Percentiles rank a stretch among this genome's conserved stretches.
These are phyloP conservation scores for Tuber indicum DNA, from an alignment of 495 filamentous ascomycete species.

Conservation along the genomic window DNA sequence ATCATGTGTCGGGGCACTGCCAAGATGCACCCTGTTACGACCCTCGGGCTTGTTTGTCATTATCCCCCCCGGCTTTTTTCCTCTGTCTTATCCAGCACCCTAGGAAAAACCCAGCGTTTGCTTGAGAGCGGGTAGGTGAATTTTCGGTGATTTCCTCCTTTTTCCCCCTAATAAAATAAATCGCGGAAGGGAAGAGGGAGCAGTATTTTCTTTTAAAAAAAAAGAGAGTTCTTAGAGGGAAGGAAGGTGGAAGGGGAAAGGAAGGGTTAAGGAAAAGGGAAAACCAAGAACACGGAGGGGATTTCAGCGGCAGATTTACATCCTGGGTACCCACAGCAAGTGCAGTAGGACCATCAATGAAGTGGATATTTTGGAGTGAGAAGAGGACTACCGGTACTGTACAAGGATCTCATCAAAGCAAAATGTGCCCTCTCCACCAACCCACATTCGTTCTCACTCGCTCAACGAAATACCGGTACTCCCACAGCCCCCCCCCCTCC, in stretches of 20 bases:
- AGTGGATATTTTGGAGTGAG: neutral
- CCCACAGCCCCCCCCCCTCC: neutral
- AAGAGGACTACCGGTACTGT: conserved; percentile 16
- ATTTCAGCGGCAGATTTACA: conserved; percentile 37
- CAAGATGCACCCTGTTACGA: conserved; percentile 26
- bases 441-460: conserved; percentile 3
- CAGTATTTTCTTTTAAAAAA: neutral
- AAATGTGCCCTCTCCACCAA: neutral
- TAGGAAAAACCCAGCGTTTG: neutral
- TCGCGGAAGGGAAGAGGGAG: neutral
- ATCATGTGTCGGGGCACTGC: conserved; percentile 33
- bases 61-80: conserved; percentile 34
- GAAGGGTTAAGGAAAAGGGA: conserved; percentile 16
- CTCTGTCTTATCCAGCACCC: neutral
- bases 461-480: neutral
- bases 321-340: conserved; percentile 14
- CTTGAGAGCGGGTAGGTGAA: neutral
- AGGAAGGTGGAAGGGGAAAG: conserved; percentile 20
- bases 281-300: conserved; percentile 34
- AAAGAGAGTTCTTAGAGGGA: neutral
- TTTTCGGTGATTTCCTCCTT: neutral
- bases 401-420: conserved; percentile 33
- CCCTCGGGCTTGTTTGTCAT: conserved; percentile 35
- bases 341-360: neutral
- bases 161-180: neutral